These are phyloP conservation scores for Tolypocladium tropicale DNA, from an alignment of 2,329 filamentous ascomycete species.

Conservation along the genomic window DNA sequence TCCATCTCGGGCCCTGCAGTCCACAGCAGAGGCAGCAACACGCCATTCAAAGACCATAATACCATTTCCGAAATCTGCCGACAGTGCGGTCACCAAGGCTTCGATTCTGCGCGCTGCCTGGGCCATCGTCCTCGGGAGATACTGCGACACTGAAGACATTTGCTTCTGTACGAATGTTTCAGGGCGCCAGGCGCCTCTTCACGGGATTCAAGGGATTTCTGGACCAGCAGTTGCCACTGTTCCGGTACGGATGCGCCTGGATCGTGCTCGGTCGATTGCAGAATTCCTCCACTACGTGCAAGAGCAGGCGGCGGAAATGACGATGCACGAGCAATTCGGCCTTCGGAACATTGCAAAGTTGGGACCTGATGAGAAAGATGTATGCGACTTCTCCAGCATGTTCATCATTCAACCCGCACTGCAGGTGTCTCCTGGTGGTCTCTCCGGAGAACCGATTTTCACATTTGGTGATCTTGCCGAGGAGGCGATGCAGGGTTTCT, in stretches of 20 bases:
- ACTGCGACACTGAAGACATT: background rate
- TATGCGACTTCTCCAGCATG: background rate
- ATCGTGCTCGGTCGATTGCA: background rate
- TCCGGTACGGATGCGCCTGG: background rate
- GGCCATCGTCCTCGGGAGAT: background rate
- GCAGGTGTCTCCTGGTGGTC: background rate
- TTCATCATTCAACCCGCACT: background rate
- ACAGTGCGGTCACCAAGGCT: background rate
- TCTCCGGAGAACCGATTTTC: background rate
- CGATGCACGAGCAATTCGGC: background rate
- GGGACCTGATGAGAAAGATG: background rate
- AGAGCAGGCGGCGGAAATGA: slow-evolving; percentile 6
- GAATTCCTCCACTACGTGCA: slow-evolving; percentile 2
- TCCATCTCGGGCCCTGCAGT: background rate
- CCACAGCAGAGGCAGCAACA: background rate
- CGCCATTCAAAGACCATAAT: background rate
- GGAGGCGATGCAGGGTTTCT: background rate
- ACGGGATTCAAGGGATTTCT: background rate
- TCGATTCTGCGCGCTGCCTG: background rate
- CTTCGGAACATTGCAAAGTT: background rate
- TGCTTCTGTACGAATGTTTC: background rate
- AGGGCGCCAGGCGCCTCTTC: background rate
- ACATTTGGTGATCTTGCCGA: background rate
- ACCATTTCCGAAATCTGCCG: background rate
- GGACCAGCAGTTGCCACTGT: background rate